phyloP scores from a whole-genome alignment of 495 filamentous ascomycete genomes.

The Aspergillus cristatus region DNA sequence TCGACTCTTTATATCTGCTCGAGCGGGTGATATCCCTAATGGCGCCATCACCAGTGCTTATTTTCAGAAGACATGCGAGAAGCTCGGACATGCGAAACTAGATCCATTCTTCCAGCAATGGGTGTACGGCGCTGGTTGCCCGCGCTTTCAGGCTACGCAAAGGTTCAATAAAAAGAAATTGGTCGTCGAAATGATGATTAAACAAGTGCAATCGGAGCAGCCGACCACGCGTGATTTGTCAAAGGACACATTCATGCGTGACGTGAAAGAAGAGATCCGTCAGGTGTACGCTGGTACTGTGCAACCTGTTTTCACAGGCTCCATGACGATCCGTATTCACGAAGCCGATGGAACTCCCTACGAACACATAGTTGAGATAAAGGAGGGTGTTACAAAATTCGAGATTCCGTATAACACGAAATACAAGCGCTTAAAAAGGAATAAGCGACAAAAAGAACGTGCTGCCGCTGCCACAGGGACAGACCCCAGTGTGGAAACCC shows the following conservation, averaged over 20 bases:
- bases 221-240: constrained; percentile 41
- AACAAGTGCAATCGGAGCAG: constrained; percentile 61
- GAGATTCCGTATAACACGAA: constrained; percentile 99
- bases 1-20: constrained; percentile 69
- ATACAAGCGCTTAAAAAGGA: constrained; percentile 94
- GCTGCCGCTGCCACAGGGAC: constrained; percentile 50
- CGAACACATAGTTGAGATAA: constrained; percentile 95
- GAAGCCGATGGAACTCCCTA: constrained; percentile 98
- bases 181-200: constrained; percentile 86
- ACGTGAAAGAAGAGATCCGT: constrained; percentile 67
- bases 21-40: constrained; percentile 64
- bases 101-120: constrained; percentile 90
- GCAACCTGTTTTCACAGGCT: constrained; percentile 78
- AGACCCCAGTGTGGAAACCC: constrained; percentile 53
- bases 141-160: constrained; percentile 72
- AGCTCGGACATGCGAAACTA: constrained; percentile 71
- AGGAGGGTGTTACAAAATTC: constrained; percentile 68
- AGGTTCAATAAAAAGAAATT: constrained; percentile 97
- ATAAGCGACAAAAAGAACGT: constrained; percentile 76
- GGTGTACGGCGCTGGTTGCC: constrained; percentile 81
- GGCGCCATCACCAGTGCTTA: constrained; percentile 61
- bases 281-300: constrained; percentile 59
- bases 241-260: constrained; percentile 67
- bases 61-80: constrained; percentile 78
- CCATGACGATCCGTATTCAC: constrained; percentile 96